Base-by-base conservation (phyloP, 495 filamentous ascomycete genomes). In the Aspergillus baeticus region DNA sequence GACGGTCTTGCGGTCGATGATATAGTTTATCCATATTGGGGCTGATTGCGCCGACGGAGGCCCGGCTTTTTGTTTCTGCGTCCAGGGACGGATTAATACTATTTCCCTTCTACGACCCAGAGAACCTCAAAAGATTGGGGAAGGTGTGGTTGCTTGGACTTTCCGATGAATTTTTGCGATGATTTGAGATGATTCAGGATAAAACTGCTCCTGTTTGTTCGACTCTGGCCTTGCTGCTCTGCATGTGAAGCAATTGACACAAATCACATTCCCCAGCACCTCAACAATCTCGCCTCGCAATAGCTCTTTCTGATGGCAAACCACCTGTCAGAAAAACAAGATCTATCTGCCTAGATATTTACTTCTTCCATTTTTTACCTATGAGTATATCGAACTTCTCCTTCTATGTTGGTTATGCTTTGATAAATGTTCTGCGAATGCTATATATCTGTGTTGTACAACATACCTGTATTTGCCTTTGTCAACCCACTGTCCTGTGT, bases 61-160 rank as follows among this genome's bases (percentile, higher is more conserved):
- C 18, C 66, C 69, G 74, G 74, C 69, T 65, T 74, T 77, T 77
- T 66, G 68, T 77, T 77, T 77, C 74, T 77, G 74, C 74, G 74
- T 71, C 68, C 66, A 63, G 64, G 62, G 66, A 63, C 74, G 74
- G 74, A 77, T 77, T 77, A 77, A 77, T 67, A 75, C 72, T 73
- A 73, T 77, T 77, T 75, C 74, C 73, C 68, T 29, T 8, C 26
- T 65, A 63, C 69, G 65, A 63, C 56, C 58, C 58, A 67, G 66
- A 63, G 60, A 58, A 60, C 46, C 35, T 51, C 41, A 11, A 36
- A 15, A 15, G 21, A 18, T 17, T 6, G 23, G 37, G 50, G 36
- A 42, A 20, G 17, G 17, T 17, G 20, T 11, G 26, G 33, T 22
- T 38, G n/a, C 18, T 33, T 21, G 38, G 29, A 18, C n/a, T 22